phyloP scores from a whole-genome alignment of 2,329 filamentous ascomycete species.

The Fusarium napiforme region DNA sequence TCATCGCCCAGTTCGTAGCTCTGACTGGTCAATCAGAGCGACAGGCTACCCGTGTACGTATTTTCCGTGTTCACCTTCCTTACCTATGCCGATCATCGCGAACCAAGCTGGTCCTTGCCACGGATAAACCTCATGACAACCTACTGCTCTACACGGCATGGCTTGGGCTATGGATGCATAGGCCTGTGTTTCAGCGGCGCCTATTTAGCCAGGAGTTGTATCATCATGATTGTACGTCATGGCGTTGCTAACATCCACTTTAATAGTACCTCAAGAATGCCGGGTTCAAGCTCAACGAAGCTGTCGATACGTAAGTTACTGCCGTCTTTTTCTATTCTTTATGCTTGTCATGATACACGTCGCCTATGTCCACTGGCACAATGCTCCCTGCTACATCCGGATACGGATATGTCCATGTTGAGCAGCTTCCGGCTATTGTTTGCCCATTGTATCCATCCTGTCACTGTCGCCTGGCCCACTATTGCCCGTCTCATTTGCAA shows the following conservation, averaged over 20 bases:
- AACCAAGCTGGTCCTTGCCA: constrained; percentile 7
- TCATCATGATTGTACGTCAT: constrained; percentile 14
- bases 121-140: constrained; percentile 15
- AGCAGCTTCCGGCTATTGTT: constrained; percentile 16
- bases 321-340: constrained; percentile 6
- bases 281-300: constrained; percentile 63
- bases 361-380: constrained; percentile 1
- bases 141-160: constrained; percentile 18
- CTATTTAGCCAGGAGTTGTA: constrained; percentile 27
- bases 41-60: constrained; percentile 58
- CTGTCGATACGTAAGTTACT: constrained; percentile 67
- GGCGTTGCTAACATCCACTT: constrained; percentile 40
- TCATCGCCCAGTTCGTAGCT: constrained; percentile 55
- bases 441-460: constrained; percentile 21
- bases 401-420: constrained; percentile 24
- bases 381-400: constrained; percentile 7
- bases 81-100: not conserved
- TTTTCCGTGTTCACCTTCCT: constrained; percentile 1
- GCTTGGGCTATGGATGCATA: constrained; percentile 7
- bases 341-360: constrained; percentile 23
- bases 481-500: constrained; percentile 46
- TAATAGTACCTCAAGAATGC: constrained; percentile 60
- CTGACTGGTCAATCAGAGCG: constrained; percentile 58
- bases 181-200: constrained; percentile 34
- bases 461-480: constrained; percentile 44